phyloP scores from a whole-genome alignment of 148 eudicot genomes.

The Tetragonia tetragonoides region DNA sequence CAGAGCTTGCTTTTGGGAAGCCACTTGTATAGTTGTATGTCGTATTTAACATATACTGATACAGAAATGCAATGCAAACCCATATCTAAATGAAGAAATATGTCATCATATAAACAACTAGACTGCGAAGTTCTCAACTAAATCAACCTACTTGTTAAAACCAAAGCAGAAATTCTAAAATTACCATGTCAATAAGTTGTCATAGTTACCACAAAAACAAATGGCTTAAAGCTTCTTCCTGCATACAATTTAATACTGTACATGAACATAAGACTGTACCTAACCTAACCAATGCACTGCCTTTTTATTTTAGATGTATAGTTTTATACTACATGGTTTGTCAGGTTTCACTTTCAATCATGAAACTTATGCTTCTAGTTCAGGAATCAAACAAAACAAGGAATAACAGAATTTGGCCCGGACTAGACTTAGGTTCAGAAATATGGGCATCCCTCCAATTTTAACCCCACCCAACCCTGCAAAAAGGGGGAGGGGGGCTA shows the following conservation, averaged over 20 bases:
- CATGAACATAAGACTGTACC: not conserved
- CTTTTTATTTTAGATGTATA: not conserved
- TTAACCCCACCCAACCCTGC: constrained; percentile 15
- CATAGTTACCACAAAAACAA: not conserved
- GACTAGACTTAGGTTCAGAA: not conserved
- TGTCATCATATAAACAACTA: not conserved
- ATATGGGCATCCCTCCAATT: constrained; percentile 14
- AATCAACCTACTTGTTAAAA: not conserved
- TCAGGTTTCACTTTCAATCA: not conserved
- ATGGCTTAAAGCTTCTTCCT: not conserved
- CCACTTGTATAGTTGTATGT: too few relatives aligned
- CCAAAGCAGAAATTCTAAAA: not conserved
- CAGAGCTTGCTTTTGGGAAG: too few relatives aligned
- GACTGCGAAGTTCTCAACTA: not conserved
- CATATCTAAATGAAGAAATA: not conserved
- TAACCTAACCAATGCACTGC: not conserved
- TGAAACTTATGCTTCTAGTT: not conserved
- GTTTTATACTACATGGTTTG: not conserved
- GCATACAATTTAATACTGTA: not conserved
- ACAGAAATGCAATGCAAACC: not conserved
- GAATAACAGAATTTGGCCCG: constrained; percentile 10
- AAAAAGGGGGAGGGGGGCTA: constrained; percentile 15
- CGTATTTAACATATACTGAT: too few relatives aligned
- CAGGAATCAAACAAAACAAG: constrained; percentile 3
- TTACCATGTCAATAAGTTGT: not conserved